A percentile compares a stretch with the other conserved stretches of the same genome.
phyloP scores from a whole-genome alignment of 2,329 filamentous ascomycete genomes.

The Verticillium dahliae region DNA sequence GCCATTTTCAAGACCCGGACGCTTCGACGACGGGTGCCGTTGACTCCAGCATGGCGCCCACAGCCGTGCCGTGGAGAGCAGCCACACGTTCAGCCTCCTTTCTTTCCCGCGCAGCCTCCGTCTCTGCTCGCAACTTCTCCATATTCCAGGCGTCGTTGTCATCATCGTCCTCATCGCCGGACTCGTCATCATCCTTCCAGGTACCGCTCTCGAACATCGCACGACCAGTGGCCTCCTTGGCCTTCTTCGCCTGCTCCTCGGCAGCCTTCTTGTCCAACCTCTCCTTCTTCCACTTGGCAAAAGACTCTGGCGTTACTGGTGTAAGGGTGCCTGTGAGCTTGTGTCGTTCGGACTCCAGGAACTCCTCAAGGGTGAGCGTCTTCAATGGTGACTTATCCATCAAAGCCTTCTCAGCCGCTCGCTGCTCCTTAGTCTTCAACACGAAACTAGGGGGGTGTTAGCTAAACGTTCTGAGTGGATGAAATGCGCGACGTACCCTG shows the following conservation, averaged over 20 bases:
- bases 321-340: slow-evolving; percentile 89
- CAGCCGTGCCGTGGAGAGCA: slow-evolving; percentile 19
- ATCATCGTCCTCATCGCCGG: slow-evolving; percentile 54
- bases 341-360: slow-evolving; percentile 91
- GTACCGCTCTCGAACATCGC: slow-evolving; percentile 95
- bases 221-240: slow-evolving; percentile 92
- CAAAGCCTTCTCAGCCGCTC: slow-evolving; percentile 88
- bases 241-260: slow-evolving; percentile 80
- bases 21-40: neutral
- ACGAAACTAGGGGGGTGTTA: slow-evolving; percentile 59
- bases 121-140: slow-evolving; percentile 76
- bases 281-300: slow-evolving; percentile 96
- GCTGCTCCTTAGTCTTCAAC: slow-evolving; percentile 95
- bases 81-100: slow-evolving; percentile 70
- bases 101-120: slow-evolving; percentile 64
- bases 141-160: slow-evolving; percentile 67
- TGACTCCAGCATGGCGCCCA: neutral
- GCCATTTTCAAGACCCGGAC: slow-evolving; percentile 9
- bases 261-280: slow-evolving; percentile 92
- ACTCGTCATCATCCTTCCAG: slow-evolving; percentile 67
- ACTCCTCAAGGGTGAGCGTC: slow-evolving; percentile 93
- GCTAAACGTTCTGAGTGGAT: neutral
- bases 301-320: slow-evolving; percentile 85
- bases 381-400: slow-evolving; percentile 93
- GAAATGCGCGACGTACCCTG: slow-evolving; percentile 60